Base-by-base conservation (phyloP, 2,329 filamentous ascomycete genomes). In the Fusarium hostae region DNA sequence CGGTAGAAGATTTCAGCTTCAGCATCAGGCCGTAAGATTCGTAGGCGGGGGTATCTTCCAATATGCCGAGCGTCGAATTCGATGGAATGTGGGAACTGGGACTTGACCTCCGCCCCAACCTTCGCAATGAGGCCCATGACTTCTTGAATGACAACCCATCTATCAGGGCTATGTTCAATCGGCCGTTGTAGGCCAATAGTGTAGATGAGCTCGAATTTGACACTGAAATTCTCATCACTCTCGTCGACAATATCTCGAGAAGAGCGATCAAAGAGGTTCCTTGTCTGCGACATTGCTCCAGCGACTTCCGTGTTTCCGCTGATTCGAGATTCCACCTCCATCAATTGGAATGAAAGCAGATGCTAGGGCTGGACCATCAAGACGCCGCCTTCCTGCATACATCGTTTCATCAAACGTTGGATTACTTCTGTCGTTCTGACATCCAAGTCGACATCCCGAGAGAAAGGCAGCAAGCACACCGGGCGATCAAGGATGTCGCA, bases 281-380 rank as follows among this genome's bases (percentile, higher is more conserved):
- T 85, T 0, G 79, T 83, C 1, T 76, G 22, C 0, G 86, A 66
- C 18, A 89, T 74, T 2, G 64, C 48, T 2, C 64, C 50, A 0
- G 84, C 84, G 6, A 82, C 55, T 0, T 15, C 24, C 0, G 47
- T 24, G 0, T 73, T 28, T 3, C 81, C 72, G 0, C 72, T 72
- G 2, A 86, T 73, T 0, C 83, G 72, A 7, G 76, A 81, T 62
- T 92, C 89, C 0, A 90, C 75, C 0, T 87, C 87, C 82, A 91
- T 88, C 0, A 92, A 81, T 68, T 90, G 84, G 51, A 92, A 88
- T 0, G 90, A 92, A 0, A 92, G 77, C 0, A 91, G 75, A 62
- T 92, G 87, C 70, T 92, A 90, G 0, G 90, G 90, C 39, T 91
- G 89, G 0, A 89, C 81, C 1, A 93, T 78, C 0, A 92, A 71